Evolutionary conservation across 768 basidiomycete species (phyloP), one percentile per base, ranked within the genome.

Genomic region (Mycena metata): DNA sequence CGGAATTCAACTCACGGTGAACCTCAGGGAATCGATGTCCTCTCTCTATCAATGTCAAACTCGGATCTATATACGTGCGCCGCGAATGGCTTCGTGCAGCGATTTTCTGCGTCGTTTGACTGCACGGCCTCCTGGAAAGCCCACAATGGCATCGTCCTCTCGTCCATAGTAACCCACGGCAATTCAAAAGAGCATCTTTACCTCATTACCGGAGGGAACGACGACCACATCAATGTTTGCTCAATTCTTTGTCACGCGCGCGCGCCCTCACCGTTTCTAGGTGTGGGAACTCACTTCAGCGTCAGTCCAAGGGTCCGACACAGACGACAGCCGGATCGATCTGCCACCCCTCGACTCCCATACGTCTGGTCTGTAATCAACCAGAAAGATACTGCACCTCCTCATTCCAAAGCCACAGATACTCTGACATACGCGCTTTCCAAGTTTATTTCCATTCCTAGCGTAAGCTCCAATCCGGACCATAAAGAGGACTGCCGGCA

Each of bases 401-500:
- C 60, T 60, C 9, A 36, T n/a, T 17, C 60, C 5, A 61, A 73
- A 30, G 73, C 30, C 9, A 3, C 21, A 89, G 95, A 95, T 72
- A 89, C 89, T 15, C 84, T 96, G 83, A 84, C 89, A 2, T 91
- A 91, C 73, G 94, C 94, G 0, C 83, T 97, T 7, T 90, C 91
- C 0, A 92, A 93, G 75, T 95, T 99, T 69, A 85, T 98, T 8
- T 89, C 95, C 0, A 93, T 96, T 46, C 94, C 91, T 1, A 97
- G 96, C 50, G 87, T 99, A 56, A 96, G 94, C 74, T 88, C 86
- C 54, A 84, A 84, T 63, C 84, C 88, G 1, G 75, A 80, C 1
- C 88, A 93, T 75, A 85, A 89, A 62, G 95, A 95, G 77, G 92
- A 96, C 76, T 99, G 98, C 76, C 87, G 96, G 59, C 97, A 99